Conservation (phyloP, 179 eudicot species). For the Beta corolliflora region DNA sequence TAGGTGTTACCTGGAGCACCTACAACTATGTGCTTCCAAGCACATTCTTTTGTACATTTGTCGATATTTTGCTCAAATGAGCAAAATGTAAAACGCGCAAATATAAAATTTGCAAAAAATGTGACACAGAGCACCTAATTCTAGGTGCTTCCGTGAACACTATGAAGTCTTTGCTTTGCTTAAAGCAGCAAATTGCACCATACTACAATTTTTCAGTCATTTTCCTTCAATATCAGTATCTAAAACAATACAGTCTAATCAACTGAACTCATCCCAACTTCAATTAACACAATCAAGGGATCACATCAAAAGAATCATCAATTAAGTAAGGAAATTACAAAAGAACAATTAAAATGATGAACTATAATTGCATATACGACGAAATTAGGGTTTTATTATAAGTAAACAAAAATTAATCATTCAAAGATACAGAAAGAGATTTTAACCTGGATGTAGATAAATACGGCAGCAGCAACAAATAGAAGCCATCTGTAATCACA, state of each 20-base stretch:
- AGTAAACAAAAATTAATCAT: not conserved
- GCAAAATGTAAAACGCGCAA: too few relatives aligned
- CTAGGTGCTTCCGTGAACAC: too few relatives aligned
- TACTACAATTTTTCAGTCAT: not conserved
- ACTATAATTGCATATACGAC: not conserved
- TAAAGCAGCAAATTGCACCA: not conserved
- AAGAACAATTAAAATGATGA: not conserved
- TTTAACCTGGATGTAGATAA: conserved; percentile 69
- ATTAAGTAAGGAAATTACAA: not conserved
- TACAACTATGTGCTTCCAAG: too few relatives aligned
- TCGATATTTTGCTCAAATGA: too few relatives aligned
- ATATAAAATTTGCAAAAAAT: too few relatives aligned
- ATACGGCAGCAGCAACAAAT: conserved; percentile 56
- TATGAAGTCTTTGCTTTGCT: not conserved
- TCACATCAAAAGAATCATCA: too few relatives aligned
- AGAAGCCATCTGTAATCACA: conserved; percentile 69
- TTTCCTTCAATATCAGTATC: not conserved
- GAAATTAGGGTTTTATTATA: not conserved
- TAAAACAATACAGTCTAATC: not conserved
- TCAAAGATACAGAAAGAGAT: not conserved
- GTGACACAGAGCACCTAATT: too few relatives aligned
- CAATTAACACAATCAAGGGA: not conserved
- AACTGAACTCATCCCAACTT: not conserved
- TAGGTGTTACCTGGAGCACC: too few relatives aligned
- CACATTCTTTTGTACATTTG: too few relatives aligned